phyloP scores from a whole-genome alignment of 2,329 filamentous ascomycete species.

The Penicillium sp. region DNA sequence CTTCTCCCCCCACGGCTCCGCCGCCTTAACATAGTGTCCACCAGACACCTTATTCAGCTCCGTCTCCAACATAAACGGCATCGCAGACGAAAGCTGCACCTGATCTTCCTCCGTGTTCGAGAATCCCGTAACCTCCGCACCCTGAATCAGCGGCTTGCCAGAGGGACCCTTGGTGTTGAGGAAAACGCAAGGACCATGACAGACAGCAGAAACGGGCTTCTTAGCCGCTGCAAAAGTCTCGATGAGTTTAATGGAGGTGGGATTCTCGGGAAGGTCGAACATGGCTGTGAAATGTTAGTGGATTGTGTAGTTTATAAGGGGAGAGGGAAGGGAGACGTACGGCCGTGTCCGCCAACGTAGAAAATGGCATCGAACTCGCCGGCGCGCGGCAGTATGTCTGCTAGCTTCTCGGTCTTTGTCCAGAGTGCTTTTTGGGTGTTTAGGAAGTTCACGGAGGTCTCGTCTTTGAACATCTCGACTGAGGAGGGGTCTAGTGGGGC shows the following conservation, averaged over 20 bases:
- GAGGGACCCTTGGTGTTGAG: constrained; percentile 43
- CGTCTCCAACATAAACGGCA: constrained; percentile 49
- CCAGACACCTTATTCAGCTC: constrained; percentile 39
- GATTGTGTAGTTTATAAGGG: too few relatives aligned
- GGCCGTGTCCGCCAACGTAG: constrained; percentile 57
- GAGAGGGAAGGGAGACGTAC: constrained; percentile 33
- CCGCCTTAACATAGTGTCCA: constrained; percentile 46
- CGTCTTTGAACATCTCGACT: constrained; percentile 55
- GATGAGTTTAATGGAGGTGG: constrained; percentile 44
- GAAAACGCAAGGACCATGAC: constrained; percentile 47
- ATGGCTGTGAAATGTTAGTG: constrained; percentile 34
- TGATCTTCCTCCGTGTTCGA: constrained; percentile 48
- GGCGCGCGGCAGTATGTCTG: constrained; percentile 53
- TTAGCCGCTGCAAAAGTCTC: constrained; percentile 46
- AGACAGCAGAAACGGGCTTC: constrained; percentile 50
- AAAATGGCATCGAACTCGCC: constrained; percentile 62
- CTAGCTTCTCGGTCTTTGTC: constrained; percentile 59
- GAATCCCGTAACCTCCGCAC: constrained; percentile 46
- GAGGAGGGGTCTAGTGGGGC: constrained; percentile 59
- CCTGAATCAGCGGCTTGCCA: constrained; percentile 41
- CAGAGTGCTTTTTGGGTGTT: constrained; percentile 56
- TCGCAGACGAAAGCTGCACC: constrained; percentile 34
- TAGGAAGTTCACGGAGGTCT: constrained; percentile 52
- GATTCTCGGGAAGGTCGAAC: constrained; percentile 48
- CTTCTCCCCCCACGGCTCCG: constrained; percentile 44